Evolutionary conservation across 1,284 basidiomycete species (phyloP).

Genomic region (Hymenochaete sp.): DNA sequence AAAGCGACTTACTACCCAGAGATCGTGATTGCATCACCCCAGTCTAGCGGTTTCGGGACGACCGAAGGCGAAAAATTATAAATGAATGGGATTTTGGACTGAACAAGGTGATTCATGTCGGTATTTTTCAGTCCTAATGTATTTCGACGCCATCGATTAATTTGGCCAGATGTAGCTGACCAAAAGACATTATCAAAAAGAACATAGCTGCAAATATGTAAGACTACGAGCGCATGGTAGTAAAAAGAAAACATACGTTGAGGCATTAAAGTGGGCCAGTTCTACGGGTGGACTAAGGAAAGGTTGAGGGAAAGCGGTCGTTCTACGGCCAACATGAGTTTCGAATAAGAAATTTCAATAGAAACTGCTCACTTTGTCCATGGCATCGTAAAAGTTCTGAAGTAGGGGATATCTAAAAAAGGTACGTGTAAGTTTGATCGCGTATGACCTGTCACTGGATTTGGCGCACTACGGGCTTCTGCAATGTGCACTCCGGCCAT

Average conservation of each 20-base stretch:
- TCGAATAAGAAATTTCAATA: slow-evolving; percentile 12
- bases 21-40: slow-evolving; percentile 61
- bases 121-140: slow-evolving; percentile 49
- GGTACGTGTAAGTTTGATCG: slow-evolving; percentile 10
- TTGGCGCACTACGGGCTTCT: slow-evolving; percentile 52
- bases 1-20: slow-evolving; percentile 44
- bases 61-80: slow-evolving; percentile 59
- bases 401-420: slow-evolving; percentile 46
- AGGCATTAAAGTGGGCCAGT: slow-evolving; percentile 42
- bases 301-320: slow-evolving; percentile 55
- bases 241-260: slow-evolving; percentile 33
- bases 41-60: slow-evolving; percentile 66
- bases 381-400: slow-evolving; percentile 73
- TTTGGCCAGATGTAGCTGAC: slow-evolving; percentile 62
- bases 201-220: slow-evolving; percentile 35
- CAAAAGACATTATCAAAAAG: slow-evolving; percentile 74
- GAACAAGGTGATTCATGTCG: slow-evolving; percentile 56
- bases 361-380: slow-evolving; percentile 37
- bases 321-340: slow-evolving; percentile 33
- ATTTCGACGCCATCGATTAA: slow-evolving; percentile 65
- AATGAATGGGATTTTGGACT: slow-evolving; percentile 63
- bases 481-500: slow-evolving; percentile 81
- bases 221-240: background rate
- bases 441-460: no score
- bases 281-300: slow-evolving; percentile 50